Conservation (phyloP, 202 grass and related monocot species). For the Elaeis oleifera region DNA sequence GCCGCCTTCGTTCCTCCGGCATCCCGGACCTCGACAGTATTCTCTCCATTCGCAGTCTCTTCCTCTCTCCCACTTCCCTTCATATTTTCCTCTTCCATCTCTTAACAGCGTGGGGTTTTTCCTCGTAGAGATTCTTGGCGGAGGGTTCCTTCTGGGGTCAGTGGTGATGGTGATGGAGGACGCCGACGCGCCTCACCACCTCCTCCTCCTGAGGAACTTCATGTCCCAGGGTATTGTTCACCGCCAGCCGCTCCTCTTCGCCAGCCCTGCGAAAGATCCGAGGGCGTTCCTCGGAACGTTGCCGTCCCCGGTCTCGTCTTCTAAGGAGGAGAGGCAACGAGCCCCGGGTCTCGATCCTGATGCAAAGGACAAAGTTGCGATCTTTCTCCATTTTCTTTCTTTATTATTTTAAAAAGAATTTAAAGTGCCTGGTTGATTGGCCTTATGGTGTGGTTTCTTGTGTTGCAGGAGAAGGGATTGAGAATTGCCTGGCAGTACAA, state of each 20-base stretch:
- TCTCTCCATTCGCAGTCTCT: not conserved
- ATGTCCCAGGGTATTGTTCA: conserved; percentile 79
- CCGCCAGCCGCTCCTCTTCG: conserved; percentile 71
- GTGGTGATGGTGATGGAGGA: conserved; percentile 95
- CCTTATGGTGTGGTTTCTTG: not conserved
- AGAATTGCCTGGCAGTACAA: conserved; percentile 98
- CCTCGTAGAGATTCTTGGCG: conserved; percentile 60
- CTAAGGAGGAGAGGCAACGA: conserved; percentile 43
- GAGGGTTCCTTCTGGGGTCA: conserved; percentile 67
- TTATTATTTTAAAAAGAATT: not conserved
- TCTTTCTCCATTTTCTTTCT: conserved; percentile 1
- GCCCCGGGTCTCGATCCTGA: conserved; percentile 5
- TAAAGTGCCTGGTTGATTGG: not conserved
- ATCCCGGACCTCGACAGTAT: conserved; percentile 84
- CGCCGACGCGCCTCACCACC: conserved; percentile 64
- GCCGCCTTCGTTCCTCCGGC: conserved; percentile 67
- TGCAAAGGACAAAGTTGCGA: conserved; percentile 34
- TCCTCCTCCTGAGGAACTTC: conserved; percentile 70
- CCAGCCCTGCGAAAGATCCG: conserved; percentile 47
- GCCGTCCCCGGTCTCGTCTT: conserved; percentile 41
- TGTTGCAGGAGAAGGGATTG: conserved; percentile 61
- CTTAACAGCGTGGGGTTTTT: no score
- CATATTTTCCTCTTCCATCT: not conserved
- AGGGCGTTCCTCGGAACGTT: conserved; percentile 69
- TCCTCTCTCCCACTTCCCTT: not conserved